Percentiles rank a stretch among this genome's conserved stretches.
Conservation (phyloP, 345 rosid species). For the Tarenaya hassleriana region DNA sequence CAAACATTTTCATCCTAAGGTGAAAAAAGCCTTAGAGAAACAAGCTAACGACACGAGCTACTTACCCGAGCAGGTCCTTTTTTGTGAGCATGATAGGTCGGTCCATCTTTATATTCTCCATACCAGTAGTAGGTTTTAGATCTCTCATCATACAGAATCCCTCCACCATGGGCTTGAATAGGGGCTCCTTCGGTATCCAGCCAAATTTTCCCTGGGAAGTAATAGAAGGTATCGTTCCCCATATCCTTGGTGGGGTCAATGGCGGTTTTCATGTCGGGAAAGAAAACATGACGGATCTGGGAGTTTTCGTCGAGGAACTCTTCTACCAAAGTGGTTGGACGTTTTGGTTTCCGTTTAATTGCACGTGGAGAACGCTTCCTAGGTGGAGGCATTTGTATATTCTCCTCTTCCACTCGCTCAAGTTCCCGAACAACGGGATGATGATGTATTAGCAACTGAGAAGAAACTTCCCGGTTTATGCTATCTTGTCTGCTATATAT, state of each 20-base stretch:
- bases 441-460: conserved; percentile 37
- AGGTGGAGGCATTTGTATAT: conserved; percentile 82
- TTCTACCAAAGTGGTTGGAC: conserved; percentile 62
- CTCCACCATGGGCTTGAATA: conserved; percentile 96
- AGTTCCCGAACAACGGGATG: conserved; percentile 60
- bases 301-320: conserved; percentile 95
- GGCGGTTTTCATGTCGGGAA: conserved; percentile 61
- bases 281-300: conserved; percentile 68
- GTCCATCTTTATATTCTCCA: conserved; percentile 95
- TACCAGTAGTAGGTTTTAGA: conserved; percentile 73
- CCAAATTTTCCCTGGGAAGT: conserved; percentile 75
- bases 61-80: conserved; percentile 85
- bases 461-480: conserved; percentile 29
- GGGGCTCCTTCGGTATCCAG: conserved; percentile 88
- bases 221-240: conserved; percentile 46
- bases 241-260: conserved; percentile 48
- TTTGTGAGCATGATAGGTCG: conserved; percentile 69
- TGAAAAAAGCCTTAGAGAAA: not conserved
- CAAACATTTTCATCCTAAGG: not conserved
- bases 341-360: conserved; percentile 76
- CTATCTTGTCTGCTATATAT: conserved; percentile 37
- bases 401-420: conserved; percentile 77
- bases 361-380: conserved; percentile 86
- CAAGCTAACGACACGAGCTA: not conserved
- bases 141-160: conserved; percentile 56